Evolutionary conservation across 2,329 filamentous ascomycete species (phyloP).

Genomic region (Colletotrichum salicis): DNA sequence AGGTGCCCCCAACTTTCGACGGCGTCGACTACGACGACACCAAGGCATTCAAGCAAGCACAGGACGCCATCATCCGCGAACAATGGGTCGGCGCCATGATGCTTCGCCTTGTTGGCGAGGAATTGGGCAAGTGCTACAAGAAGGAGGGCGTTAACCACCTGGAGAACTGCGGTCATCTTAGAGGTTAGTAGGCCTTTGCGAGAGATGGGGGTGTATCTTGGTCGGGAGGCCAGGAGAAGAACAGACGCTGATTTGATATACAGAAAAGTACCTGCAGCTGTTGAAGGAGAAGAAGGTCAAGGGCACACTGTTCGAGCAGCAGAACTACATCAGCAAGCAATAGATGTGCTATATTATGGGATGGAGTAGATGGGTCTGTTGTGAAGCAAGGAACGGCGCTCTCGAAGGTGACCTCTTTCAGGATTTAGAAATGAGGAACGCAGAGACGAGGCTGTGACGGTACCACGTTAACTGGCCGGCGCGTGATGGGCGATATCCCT

Average conservation of each 20-base stretch:
- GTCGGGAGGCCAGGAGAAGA: constrained; percentile 1
- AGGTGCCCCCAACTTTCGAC: constrained; percentile 83
- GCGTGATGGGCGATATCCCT: constrained; percentile 32
- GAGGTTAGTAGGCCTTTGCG: constrained; percentile 70
- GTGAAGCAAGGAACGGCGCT: constrained; percentile 10
- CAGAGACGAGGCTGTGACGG: constrained; percentile 14
- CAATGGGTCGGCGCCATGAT: constrained; percentile 94
- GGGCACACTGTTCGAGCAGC: constrained; percentile 83
- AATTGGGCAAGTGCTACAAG: constrained; percentile 87
- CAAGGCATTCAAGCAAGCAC: constrained; percentile 81
- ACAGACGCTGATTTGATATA: constrained; percentile 11
- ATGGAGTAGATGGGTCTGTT: constrained; percentile 2
- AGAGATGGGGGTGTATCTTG: background rate
- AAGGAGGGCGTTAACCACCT: constrained; percentile 87
- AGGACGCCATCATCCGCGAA: constrained; percentile 84
- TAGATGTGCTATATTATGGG: constrained; percentile 5
- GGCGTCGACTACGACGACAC: constrained; percentile 89
- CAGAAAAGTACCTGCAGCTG: constrained; percentile 83
- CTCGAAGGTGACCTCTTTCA: constrained; percentile 14
- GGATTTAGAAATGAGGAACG: constrained; percentile 8
- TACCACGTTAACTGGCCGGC: constrained; percentile 24
- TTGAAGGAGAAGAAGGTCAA: constrained; percentile 80
- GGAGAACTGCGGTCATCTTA: constrained; percentile 84
- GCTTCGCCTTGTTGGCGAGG: constrained; percentile 82
- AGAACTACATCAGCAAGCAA: constrained; percentile 75